Base-by-base conservation (phyloP, 2,329 filamentous ascomycete species). In the Allantophomopsis lycopodina region DNA sequence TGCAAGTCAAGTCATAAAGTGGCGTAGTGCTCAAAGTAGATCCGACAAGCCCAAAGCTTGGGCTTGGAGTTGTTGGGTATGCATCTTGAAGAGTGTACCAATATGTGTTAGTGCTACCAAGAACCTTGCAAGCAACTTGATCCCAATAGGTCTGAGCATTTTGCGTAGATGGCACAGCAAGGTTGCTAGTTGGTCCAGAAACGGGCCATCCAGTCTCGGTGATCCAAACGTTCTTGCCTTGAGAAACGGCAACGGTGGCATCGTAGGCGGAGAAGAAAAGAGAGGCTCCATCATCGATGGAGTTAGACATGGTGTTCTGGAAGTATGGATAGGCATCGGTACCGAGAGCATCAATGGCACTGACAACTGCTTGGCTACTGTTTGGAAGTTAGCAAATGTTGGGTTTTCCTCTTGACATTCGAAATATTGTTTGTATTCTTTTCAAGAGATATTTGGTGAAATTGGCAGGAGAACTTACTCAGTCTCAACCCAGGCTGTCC, bases 141-240 rank as follows among this genome's bases (percentile, higher is more conserved):
- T 83, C 68, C 82, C 84, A 94, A 71, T 76, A 94, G n/a, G 60
- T 71, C 64, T 83, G 69, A 34, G 87, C 84, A 55, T 89, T 88
- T 39, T 69, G 63, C 23, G 63, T 46, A 30, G 66, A 77, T 5
- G 87, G 67, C 8, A 80, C 68, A 32, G 75, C 83, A 37, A 72
- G 55, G 49, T 76, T 77, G 45, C 70, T 61, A 1, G 63, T 68
- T 47, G 71, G 62, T 41, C 86, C 87, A 51, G 68, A 76, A 39
- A 87, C 76, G 37, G 87, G 86, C 76, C 83, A 91, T 47, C 87
- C 87, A 13, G 85, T 91, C 69, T 94, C 86, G 20, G 86, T 91
- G 46, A 93, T 71, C 83, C 83, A 91, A 50, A 93, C 72, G 14
- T 73, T 66, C 69, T 87, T 89, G 54, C 72, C 73, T 30, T 68